Base-by-base conservation (phyloP, 495 filamentous ascomycete genomes). In the Glonium stellatum region DNA sequence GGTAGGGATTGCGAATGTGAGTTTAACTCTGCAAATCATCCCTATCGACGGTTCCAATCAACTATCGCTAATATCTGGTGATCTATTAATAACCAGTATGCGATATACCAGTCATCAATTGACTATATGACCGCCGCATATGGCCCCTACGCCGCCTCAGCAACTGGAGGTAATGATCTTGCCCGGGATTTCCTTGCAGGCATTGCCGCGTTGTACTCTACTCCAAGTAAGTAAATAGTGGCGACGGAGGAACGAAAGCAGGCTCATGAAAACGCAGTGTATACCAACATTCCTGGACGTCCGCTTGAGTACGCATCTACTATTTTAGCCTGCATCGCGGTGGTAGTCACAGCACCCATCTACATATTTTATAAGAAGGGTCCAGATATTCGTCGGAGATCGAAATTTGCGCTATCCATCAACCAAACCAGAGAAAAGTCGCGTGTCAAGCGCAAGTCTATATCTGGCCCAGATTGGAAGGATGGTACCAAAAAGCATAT, bases 81-180 rank as follows among this genome's bases (percentile, higher is more conserved):
- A n/a, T n/a, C n/a, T n/a, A n/a, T n/a, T n/a, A n/a, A n/a, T n/a
- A n/a, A n/a, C n/a, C n/a, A n/a, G n/a, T 71, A 83, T 65, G 47
- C 68, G 19, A 87, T 87, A 59, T 87, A 87, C 72, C 87, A 88
- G 85, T 84, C 84, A 0, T 88, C 87, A 0, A 87, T 89, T 55
- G 87, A 90, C 60, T 90, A 90, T 72, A 89, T 89, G 87, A 80
- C 89, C 13, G 83, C 81, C 23, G 79, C 84, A 0, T 89, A 90
- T 66, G 87, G 87, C 0, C 84, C 83, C 0, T 89, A 88, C 68
- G 82, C 85, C 39, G 84, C 87, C 4, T 89, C 86, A 0, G 87
- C 87, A 0, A 89, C 87, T 0, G 87, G 87, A 23, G 84, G 84
- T 37, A 87, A 87, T 60, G 84, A 82, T 55, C 85, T 79, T 78